A percentile compares a stretch with the other conserved stretches of the same genome.
phyloP scores from a whole-genome alignment of 2,329 filamentous ascomycete species.

The Phialophora macrospora region DNA sequence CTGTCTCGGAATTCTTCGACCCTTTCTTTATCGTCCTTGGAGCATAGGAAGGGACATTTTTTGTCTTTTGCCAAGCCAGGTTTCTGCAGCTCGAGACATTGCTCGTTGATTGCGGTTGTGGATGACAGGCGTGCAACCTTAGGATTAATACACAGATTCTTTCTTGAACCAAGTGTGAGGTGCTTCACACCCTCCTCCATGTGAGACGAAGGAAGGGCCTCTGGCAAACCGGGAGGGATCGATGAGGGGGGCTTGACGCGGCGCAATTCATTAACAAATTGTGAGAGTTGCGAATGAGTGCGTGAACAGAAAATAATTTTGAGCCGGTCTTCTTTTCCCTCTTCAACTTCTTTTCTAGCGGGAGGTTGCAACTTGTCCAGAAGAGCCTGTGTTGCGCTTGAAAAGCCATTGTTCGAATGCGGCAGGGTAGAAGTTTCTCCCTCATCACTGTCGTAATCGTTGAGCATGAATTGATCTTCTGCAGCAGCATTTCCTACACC shows the following conservation, averaged over 20 bases:
- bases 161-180: constrained; percentile 80
- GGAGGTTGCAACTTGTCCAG: constrained; percentile 68
- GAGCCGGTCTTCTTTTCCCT: constrained; percentile 66
- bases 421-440: constrained; percentile 48
- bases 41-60: constrained; percentile 77
- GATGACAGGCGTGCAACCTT: constrained; percentile 72
- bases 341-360: constrained; percentile 47
- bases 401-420: constrained; percentile 58
- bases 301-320: constrained; percentile 93
- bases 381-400: constrained; percentile 74
- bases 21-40: constrained; percentile 72
- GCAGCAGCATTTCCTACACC: constrained; percentile 42
- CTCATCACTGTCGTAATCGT: constrained; percentile 71
- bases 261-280: constrained; percentile 82
- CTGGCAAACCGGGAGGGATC: constrained; percentile 67
- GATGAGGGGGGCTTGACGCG: constrained; percentile 78
- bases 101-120: constrained; percentile 86
- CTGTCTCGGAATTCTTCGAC: constrained; percentile 84
- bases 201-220: constrained; percentile 32
- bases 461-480: constrained; percentile 74
- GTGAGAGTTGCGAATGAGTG: constrained; percentile 88
- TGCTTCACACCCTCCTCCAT: constrained; percentile 65
- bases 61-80: constrained; percentile 64
- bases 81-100: constrained; percentile 88
- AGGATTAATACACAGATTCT: constrained; percentile 87